phyloP scores from a whole-genome alignment of 2,329 filamentous ascomycete genomes.

The Graphiopsis chlorocephala region DNA sequence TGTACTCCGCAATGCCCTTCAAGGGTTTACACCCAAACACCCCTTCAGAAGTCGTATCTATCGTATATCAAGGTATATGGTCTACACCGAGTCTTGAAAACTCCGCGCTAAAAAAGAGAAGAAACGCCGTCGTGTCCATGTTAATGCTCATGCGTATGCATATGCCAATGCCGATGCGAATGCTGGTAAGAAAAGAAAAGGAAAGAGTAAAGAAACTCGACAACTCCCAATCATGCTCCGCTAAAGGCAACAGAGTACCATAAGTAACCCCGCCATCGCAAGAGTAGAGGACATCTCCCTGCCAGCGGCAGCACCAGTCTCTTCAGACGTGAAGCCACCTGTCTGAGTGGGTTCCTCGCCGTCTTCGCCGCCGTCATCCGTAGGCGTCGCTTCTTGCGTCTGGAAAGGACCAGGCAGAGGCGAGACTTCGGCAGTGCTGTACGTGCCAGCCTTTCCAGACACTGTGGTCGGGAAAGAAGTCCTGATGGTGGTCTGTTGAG shows the following conservation, averaged over 20 bases:
- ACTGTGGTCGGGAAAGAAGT: constrained; percentile 10
- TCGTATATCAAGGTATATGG: background rate
- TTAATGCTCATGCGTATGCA: background rate
- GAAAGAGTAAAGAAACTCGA: background rate
- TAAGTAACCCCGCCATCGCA: background rate
- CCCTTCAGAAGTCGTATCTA: background rate
- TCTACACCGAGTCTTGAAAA: background rate
- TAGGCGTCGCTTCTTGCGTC: background rate
- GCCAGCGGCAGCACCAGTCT: background rate
- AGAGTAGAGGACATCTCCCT: constrained; percentile 1
- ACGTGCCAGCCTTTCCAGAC: background rate
- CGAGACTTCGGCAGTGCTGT: background rate
- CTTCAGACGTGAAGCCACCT: background rate
- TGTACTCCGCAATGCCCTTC: background rate
- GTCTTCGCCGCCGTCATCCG: background rate
- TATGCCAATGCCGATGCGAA: background rate
- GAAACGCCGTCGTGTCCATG: background rate
- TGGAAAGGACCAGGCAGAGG: constrained; percentile 12
- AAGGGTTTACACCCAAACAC: background rate
- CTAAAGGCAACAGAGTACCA: constrained; percentile 6
- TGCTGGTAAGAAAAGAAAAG: background rate
- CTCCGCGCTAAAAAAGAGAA: background rate
- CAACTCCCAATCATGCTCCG: background rate
- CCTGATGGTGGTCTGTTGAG: constrained; percentile 8
- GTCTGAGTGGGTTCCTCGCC: background rate